Conservation (phyloP, 108 stramenopile genomes). For the Seminavis robusta region DNA sequence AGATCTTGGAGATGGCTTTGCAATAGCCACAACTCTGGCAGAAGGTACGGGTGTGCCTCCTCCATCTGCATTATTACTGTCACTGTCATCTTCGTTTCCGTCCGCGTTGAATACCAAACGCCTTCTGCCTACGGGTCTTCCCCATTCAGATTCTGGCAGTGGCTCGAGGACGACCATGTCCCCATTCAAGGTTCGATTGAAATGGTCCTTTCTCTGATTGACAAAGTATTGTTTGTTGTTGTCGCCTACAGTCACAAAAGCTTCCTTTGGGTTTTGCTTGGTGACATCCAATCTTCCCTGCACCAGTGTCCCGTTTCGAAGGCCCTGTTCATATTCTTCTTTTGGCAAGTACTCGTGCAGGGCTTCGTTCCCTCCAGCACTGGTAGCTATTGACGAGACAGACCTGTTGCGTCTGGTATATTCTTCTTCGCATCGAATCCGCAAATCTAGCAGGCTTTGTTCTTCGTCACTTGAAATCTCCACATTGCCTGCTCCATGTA, state of each 20-base stretch:
- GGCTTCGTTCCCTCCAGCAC: neutral
- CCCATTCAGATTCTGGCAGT: slow-evolving; percentile 36
- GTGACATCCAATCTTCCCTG: slow-evolving; percentile 37
- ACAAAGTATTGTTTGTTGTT: slow-evolving; percentile 24
- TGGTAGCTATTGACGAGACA: neutral
- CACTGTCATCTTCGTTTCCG: slow-evolving; percentile 25
- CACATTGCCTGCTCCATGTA: neutral
- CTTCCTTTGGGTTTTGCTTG: slow-evolving; percentile 49
- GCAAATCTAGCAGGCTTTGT: no score
- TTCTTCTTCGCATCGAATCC: slow-evolving; percentile 23
- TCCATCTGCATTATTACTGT: neutral
- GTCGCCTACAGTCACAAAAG: slow-evolving; percentile 13
- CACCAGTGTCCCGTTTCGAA: slow-evolving; percentile 21
- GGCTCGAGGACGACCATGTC: slow-evolving; percentile 45
- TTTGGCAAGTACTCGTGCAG: slow-evolving; percentile 18
- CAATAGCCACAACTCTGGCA: slow-evolving; percentile 43
- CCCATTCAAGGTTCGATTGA: slow-evolving; percentile 49
- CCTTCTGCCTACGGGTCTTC: slow-evolving; percentile 38
- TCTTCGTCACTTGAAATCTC: slow-evolving; percentile 6
- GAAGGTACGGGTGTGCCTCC: slow-evolving; percentile 36
- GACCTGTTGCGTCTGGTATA: slow-evolving; percentile 28
- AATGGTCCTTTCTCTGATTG: slow-evolving; percentile 29
- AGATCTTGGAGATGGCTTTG: slow-evolving; percentile 19
- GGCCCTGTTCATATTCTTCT: slow-evolving; percentile 22
- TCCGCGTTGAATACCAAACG: slow-evolving; percentile 30